Evolutionary conservation across 306 rosid genomes (phyloP).

Genomic region (Castanopsis chinensis): DNA sequence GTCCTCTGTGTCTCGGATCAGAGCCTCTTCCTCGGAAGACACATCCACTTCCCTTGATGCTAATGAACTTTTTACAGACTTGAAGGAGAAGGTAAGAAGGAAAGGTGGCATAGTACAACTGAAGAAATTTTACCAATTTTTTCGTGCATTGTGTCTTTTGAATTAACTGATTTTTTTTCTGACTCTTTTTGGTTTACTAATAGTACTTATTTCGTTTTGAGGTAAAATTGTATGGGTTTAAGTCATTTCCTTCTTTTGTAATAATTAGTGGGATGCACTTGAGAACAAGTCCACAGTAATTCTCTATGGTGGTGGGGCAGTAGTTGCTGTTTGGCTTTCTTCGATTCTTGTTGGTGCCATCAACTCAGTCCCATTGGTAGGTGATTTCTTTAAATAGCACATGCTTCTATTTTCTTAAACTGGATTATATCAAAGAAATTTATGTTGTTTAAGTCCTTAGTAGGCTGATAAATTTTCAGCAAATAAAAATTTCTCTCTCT

Average conservation of each 20-base stretch:
- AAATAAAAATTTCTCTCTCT: neutral
- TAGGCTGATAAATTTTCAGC: neutral
- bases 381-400: slow-evolving; percentile 5
- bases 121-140: slow-evolving; percentile 14
- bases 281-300: slow-evolving; percentile 96
- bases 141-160: neutral
- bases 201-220: neutral
- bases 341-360: slow-evolving; percentile 78
- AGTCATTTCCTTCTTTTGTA: slow-evolving; percentile 21
- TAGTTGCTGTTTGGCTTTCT: slow-evolving; percentile 88
- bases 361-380: slow-evolving; percentile 96
- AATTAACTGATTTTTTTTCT: neutral
- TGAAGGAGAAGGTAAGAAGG: slow-evolving; percentile 84
- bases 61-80: slow-evolving; percentile 68
- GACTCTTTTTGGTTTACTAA: neutral
- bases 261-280: slow-evolving; percentile 86
- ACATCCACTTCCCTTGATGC: slow-evolving; percentile 67
- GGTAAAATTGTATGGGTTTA: neutral
- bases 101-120: neutral
- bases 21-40: slow-evolving; percentile 89
- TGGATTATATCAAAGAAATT: neutral
- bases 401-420: neutral
- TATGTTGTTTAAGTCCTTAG: neutral
- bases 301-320: slow-evolving; percentile 91
- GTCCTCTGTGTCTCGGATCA: slow-evolving; percentile 46